Evolutionary conservation across 2,329 filamentous ascomycete species (phyloP).

Genomic region (Eutypa lata): DNA sequence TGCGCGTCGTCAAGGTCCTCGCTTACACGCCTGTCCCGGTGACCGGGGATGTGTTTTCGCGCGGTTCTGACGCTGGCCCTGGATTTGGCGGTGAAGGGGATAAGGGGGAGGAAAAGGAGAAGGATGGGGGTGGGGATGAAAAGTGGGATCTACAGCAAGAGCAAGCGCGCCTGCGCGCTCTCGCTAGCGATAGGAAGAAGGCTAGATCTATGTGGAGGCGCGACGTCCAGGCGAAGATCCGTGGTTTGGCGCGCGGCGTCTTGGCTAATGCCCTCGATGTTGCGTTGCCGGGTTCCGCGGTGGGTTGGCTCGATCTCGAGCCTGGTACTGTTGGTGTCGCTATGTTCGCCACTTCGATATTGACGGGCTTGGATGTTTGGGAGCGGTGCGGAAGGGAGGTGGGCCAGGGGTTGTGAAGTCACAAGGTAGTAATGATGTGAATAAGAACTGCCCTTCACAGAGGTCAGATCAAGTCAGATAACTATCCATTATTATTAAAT

Average conservation of each 20-base stretch:
- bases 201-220: slow-evolving; percentile 28
- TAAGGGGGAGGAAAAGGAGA: slow-evolving; percentile 15
- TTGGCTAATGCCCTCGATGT: slow-evolving; percentile 60
- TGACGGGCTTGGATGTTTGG: slow-evolving; percentile 63
- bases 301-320: slow-evolving; percentile 58
- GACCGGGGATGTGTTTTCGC: slow-evolving; percentile 26
- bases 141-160: slow-evolving; percentile 25
- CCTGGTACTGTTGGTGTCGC: slow-evolving; percentile 52
- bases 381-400: slow-evolving; percentile 39
- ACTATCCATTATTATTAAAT: too few relatives aligned
- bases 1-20: slow-evolving; percentile 38
- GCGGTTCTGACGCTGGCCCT: too few relatives aligned
- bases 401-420: not conserved
- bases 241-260: slow-evolving; percentile 43
- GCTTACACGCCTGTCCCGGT: slow-evolving; percentile 33
- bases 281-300: slow-evolving; percentile 54
- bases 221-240: slow-evolving; percentile 27
- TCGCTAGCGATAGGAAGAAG: slow-evolving; percentile 31
- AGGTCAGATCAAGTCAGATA: too few relatives aligned
- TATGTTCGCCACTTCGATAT: slow-evolving; percentile 59
- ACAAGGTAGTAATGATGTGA: too few relatives aligned
- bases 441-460: too few relatives aligned
- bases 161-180: slow-evolving; percentile 31
- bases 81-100: slow-evolving; percentile 1
- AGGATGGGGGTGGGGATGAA: slow-evolving; percentile 4